phyloP scores from a whole-genome alignment of 805 yeast species.

The Saccharomyces eubayanus region DNA sequence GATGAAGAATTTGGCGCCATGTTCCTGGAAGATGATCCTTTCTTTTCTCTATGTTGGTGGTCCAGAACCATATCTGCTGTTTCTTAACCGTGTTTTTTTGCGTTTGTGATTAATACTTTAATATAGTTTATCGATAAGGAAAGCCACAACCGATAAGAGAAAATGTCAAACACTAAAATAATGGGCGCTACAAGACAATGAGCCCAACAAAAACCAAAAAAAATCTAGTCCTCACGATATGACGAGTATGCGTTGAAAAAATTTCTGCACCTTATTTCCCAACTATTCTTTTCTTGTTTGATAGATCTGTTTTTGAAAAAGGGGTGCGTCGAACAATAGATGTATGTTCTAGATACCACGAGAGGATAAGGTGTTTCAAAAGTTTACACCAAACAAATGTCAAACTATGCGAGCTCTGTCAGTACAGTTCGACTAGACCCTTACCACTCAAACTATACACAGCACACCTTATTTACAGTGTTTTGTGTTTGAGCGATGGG shows the following conservation, averaged over 20 bases:
- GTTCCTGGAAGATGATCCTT: not conserved
- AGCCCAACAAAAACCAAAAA: not conserved
- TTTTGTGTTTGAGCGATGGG: not conserved
- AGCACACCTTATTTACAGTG: not conserved
- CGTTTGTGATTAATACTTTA: not conserved
- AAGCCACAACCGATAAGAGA: not conserved
- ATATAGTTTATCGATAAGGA: not conserved
- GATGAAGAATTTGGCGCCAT: not conserved
- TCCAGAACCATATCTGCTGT: not conserved
- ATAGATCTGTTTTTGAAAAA: not conserved
- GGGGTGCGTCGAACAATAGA: not conserved
- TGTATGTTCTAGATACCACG: not conserved
- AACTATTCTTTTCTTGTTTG: not conserved
- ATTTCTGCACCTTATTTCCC: not conserved
- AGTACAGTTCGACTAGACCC: not conserved
- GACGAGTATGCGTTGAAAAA: not conserved
- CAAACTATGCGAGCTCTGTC: not conserved
- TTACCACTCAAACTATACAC: not conserved
- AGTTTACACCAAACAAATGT: not conserved
- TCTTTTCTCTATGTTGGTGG: not conserved
- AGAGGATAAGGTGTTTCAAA: not conserved
- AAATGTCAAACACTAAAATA: not conserved
- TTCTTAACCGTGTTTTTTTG: not conserved
- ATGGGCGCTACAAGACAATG: not conserved
- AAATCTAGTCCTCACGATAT: not conserved